Percentiles rank a stretch among this genome's conserved stretches.
Conservation (phyloP, 1,284 basidiomycete species). For the Tylopilus sp. region DNA sequence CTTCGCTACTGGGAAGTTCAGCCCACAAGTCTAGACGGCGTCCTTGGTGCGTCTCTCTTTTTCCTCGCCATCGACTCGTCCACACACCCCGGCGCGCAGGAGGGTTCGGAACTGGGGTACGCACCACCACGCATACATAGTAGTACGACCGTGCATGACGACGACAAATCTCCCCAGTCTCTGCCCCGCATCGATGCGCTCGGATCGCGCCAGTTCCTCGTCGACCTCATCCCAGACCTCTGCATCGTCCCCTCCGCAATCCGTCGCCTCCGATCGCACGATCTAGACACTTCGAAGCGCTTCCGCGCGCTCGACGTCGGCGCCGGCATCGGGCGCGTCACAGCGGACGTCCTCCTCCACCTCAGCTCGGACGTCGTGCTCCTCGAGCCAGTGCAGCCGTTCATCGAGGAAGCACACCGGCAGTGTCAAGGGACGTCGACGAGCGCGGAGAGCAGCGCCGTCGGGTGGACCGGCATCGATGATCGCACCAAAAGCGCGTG, state of each 20-base stretch:
- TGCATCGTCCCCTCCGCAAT: constrained; percentile 68
- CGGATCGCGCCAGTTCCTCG: constrained; percentile 81
- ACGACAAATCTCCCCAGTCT: constrained; percentile 45
- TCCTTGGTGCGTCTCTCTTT: constrained; percentile 44
- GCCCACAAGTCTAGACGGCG: constrained; percentile 72
- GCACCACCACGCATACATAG: constrained; percentile 10
- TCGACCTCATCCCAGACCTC: constrained; percentile 75
- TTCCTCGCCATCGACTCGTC: too few species aligned
- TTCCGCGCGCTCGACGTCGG: constrained; percentile 84
- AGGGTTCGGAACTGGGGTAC: constrained; percentile 71
- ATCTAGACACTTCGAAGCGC: constrained; percentile 29
- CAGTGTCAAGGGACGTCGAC: constrained; percentile 37
- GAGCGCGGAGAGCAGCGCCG: constrained; percentile 17
- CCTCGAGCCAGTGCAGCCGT: constrained; percentile 79
- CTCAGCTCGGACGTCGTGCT: constrained; percentile 83
- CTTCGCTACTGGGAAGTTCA: constrained; percentile 76
- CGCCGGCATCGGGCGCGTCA: constrained; percentile 89
- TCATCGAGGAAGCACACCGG: constrained; percentile 68
- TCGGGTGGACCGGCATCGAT: constrained; percentile 65
- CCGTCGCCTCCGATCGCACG: constrained; percentile 20
- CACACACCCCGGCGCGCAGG: constrained; percentile 39
- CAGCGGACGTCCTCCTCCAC: constrained; percentile 78
- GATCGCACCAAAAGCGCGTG: constrained; percentile 73
- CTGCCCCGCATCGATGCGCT: constrained; percentile 86
- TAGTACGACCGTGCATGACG: background rate